A percentile compares a stretch with the other conserved stretches of the same genome.
phyloP scores from a whole-genome alignment of 2,329 filamentous ascomycete species.

The Diaporthe citri region DNA sequence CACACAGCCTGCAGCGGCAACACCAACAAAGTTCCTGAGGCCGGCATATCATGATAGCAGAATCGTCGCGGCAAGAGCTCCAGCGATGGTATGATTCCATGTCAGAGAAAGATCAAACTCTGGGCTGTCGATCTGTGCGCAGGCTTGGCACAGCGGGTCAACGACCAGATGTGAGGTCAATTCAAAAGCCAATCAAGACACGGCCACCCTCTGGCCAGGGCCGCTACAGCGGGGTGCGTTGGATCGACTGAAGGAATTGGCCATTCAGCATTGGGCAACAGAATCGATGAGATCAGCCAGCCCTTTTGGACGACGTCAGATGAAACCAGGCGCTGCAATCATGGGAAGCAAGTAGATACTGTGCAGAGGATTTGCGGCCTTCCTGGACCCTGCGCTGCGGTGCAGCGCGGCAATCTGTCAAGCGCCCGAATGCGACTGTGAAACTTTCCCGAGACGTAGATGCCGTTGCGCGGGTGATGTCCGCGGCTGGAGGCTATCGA shows the following conservation, averaged over 20 bases:
- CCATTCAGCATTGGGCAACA: background rate
- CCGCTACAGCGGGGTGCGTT: background rate
- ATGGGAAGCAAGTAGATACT: background rate
- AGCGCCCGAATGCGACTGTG: slow-evolving; percentile 29
- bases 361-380: slow-evolving; percentile 5
- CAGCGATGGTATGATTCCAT: background rate
- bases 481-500: slow-evolving; percentile 16
- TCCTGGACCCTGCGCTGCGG: background rate
- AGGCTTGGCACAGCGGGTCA: slow-evolving; percentile 13
- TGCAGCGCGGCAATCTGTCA: slow-evolving; percentile 31
- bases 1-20: background rate
- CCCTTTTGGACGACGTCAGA: background rate
- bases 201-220: background rate
- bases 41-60: background rate
- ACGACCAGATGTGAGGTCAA: background rate
- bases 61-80: background rate
- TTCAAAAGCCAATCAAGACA: slow-evolving; percentile 7
- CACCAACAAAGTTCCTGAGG: background rate
- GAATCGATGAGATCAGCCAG: background rate
- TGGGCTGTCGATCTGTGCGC: slow-evolving; percentile 16
- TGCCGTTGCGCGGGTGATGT: slow-evolving; percentile 16
- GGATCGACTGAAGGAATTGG: background rate
- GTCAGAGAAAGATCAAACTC: slow-evolving; percentile 13
- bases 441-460: slow-evolving; percentile 29
- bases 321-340: background rate